phyloP scores from a whole-genome alignment of 2,329 filamentous ascomycete genomes.

The Bertia moriformis region DNA sequence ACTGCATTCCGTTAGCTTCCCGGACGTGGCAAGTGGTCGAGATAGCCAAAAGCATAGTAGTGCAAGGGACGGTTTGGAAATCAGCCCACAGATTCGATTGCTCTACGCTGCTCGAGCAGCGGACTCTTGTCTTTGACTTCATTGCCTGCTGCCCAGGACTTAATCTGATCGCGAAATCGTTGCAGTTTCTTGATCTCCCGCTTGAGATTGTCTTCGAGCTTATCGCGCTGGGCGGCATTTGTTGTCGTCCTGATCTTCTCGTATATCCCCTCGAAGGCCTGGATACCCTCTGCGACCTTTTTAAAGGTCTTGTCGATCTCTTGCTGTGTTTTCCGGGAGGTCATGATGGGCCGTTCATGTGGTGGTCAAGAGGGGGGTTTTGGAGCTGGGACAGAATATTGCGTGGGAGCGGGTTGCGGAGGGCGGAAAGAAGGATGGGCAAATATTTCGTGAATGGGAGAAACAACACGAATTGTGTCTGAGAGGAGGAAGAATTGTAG shows the following conservation, averaged over 20 bases:
- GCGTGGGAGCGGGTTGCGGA: too few relatives aligned
- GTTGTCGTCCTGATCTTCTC: conserved; percentile 91
- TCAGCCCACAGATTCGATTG: conserved; percentile 81
- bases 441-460: too few relatives aligned
- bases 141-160: conserved; percentile 96
- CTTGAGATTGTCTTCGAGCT: conserved; percentile 94
- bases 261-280: conserved; percentile 86
- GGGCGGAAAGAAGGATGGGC: too few relatives aligned
- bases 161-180: conserved; percentile 93
- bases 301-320: conserved; percentile 99
- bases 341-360: conserved; percentile 47
- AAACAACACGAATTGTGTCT: too few relatives aligned
- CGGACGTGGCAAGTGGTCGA: not conserved
- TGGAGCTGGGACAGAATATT: too few relatives aligned
- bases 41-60: conserved; percentile 4
- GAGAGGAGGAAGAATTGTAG: too few relatives aligned
- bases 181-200: conserved; percentile 99
- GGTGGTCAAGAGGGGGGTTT: conserved; percentile 4
- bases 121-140: conserved; percentile 99
- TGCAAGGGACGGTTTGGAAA: conserved; percentile 6
- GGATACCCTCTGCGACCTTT: conserved; percentile 84
- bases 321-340: conserved; percentile 87
- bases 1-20: conserved; percentile 29
- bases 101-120: conserved; percentile 78
- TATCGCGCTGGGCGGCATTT: conserved; percentile 93